Evolutionary conservation across 495 filamentous ascomycete species (phyloP), one percentile per base, ranked within the genome.

Genomic region (Neurospora sp.): DNA sequence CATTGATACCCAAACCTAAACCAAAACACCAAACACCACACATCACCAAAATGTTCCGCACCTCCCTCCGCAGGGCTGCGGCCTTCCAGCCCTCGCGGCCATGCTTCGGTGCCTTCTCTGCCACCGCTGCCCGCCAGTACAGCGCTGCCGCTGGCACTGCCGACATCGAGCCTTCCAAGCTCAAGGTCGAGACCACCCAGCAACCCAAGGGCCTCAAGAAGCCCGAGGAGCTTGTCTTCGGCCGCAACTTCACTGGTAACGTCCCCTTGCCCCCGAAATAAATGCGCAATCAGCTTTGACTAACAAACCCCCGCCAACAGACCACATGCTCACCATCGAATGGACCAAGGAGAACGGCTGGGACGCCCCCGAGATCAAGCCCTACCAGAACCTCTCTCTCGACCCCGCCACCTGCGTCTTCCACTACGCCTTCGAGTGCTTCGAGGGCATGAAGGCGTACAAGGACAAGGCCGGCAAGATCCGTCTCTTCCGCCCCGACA

Each of bases 361-460:
- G 96, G 87, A 90, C 38, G 80, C 90, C 8, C 92, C 96, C 60
- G 86, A 86, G 16, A 97, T 99, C 77, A 88, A 87, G 27, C 96
- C 96, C 18, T 98, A 99, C 86, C 95, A 98, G 83, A 97, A 97
- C 84, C 93, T 99, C 76, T 93, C 91, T 72, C 90, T 99, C 72
- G 96, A 98, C 82, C 96, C 96, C 37, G 93, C 96, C 7, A 95
- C 94, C 60, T 98, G 95, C 85, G 96, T 98, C 62, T 95, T 99
- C 85, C 96, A 99, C 88, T 99, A 99, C 83, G 96, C 93, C 46
- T 98, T 98, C 79, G 92, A 94, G 81, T 93, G 91, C 81, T 99
- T 99, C 84, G 96, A 99, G 83, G 96, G 96, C 75, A 96, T 98
- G 94, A 99, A 99, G 84, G 96, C 96, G 41, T 98, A 98, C 87